Conservation (phyloP, 108 stramenopile genomes). For the Mediolabrus comicus region DNA sequence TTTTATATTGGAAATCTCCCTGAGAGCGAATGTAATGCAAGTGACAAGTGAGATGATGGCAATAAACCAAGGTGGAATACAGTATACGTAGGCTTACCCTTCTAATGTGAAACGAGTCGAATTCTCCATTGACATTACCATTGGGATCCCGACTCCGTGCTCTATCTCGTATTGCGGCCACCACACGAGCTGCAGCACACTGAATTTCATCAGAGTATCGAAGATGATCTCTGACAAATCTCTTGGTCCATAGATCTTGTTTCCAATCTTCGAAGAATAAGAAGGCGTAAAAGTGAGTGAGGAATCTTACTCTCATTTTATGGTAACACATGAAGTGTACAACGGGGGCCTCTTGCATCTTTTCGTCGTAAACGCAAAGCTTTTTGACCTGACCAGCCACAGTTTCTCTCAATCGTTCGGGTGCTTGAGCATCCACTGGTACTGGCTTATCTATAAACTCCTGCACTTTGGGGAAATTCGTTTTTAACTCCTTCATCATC, state of each 20-base stretch:
- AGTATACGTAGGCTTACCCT: conserved; percentile 26
- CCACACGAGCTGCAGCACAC: conserved; percentile 87
- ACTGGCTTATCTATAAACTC: conserved; percentile 49
- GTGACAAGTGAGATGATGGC: not conserved
- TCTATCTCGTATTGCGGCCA: conserved; percentile 65
- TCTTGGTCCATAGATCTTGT: conserved; percentile 78
- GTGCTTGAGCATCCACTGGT: conserved; percentile 54
- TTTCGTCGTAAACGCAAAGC: conserved; percentile 73
- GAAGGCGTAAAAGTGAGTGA: conserved; percentile 87
- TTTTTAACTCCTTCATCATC: conserved; percentile 39
- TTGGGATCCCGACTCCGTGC: conserved; percentile 25
- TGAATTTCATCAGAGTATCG: conserved; percentile 88
- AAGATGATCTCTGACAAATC: conserved; percentile 87
- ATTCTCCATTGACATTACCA: conserved; percentile 43
- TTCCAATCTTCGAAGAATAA: conserved; percentile 78
- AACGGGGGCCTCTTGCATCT: conserved; percentile 62
- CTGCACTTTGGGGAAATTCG: conserved; percentile 16
- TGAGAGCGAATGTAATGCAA: not conserved
- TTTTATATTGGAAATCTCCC: conserved; percentile 73
- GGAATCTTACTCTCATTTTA: conserved; percentile 50
- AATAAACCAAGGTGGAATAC: not conserved
- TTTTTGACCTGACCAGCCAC: conserved; percentile 46
- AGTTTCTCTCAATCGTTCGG: conserved; percentile 65
- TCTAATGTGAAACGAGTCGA: conserved; percentile 77
- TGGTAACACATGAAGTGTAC: conserved; percentile 73